Evolutionary conservation across 1,139 yeast genomes (phyloP), one percentile per base, ranked within the genome.

Genomic region (Sugiyamaella paludigena): DNA sequence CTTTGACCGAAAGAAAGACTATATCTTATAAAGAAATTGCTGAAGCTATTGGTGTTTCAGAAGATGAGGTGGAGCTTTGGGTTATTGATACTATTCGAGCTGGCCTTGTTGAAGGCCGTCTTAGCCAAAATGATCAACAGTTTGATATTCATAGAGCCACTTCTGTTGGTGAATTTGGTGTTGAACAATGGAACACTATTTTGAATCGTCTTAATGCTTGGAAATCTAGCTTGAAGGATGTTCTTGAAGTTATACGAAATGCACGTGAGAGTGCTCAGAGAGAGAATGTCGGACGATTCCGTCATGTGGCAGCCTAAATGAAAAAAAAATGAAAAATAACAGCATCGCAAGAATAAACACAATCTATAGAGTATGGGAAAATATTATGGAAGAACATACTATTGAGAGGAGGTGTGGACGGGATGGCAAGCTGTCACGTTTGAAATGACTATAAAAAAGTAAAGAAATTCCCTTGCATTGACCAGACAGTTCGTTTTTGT

Each of bases 51-150:
- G 66, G 62, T 29, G 62, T 72, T 27, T 53, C 65, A 13, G 51
- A 47, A 11, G 69, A 60, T 19, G 69, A 67, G 40, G 73, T 73
- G 32, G 77, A 73, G 58, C 42, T 63, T 32, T 68, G 74, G 67
- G 63, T 73, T 36, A 71, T 73, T 50, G 75, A 73, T 43, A 69
- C 73, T 24, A 69, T 73, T 51, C 67, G 73, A 48, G 73, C 74
- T 4, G 74, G 74, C 4, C 66, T 73, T 29, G 60, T 73, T 28
- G 69, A 70, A 57, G 77, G 77, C 50, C 68, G 75, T 48, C 64
- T 73, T 60, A 66, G 71, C 49, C 77, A 73, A 60, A 61, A 70
- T 39, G 61, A 63, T 39, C 60, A 65, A 52, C 58, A 58, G 44
- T 69, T 73, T 54, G 61, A 63, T 48, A 62, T 74, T 28, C 76